Conservation (phyloP, 1,284 basidiomycete genomes). For the Ceratobasidium sp. region DNA sequence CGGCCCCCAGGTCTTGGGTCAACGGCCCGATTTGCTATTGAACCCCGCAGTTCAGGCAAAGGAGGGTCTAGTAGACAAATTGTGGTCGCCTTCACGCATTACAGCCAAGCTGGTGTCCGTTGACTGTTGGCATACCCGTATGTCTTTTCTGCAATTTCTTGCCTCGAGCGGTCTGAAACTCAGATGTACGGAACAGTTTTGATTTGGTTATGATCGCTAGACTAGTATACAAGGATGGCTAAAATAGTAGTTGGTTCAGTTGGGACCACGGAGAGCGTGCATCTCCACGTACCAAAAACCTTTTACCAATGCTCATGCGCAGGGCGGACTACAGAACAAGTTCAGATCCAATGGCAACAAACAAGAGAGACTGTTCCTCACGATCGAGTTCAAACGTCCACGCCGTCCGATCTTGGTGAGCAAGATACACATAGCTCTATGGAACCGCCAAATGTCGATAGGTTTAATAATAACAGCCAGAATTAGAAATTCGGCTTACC, state of each 20-base stretch:
- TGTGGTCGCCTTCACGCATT: too few species aligned
- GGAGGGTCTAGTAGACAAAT: too few species aligned
- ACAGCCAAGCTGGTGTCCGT: too few species aligned
- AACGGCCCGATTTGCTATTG: not conserved
- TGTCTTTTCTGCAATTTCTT: not conserved
- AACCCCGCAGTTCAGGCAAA: slow-evolving; percentile 51
- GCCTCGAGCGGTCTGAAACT: not conserved
- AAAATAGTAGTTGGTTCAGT: not conserved
- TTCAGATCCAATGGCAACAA: slow-evolving; percentile 33
- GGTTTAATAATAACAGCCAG: not conserved
- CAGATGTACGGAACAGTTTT: not conserved
- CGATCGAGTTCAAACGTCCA: slow-evolving; percentile 79
- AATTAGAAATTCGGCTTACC: slow-evolving; percentile 54
- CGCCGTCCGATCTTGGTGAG: slow-evolving; percentile 67
- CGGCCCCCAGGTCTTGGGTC: not conserved
- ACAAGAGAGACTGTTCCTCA: slow-evolving; percentile 54
- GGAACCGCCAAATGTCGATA: not conserved
- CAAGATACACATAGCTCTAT: slow-evolving; percentile 66
- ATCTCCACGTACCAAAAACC: not conserved
- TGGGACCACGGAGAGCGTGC: not conserved
- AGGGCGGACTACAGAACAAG: slow-evolving; percentile 57
- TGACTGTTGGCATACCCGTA: not conserved
- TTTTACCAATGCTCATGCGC: slow-evolving; percentile 61
- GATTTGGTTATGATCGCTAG: not conserved
- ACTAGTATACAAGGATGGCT: not conserved